Evolutionary conservation across 129 eudicot genomes (phyloP), one percentile per base, ranked within the genome.

Genomic region (Sambucus nigra): DNA sequence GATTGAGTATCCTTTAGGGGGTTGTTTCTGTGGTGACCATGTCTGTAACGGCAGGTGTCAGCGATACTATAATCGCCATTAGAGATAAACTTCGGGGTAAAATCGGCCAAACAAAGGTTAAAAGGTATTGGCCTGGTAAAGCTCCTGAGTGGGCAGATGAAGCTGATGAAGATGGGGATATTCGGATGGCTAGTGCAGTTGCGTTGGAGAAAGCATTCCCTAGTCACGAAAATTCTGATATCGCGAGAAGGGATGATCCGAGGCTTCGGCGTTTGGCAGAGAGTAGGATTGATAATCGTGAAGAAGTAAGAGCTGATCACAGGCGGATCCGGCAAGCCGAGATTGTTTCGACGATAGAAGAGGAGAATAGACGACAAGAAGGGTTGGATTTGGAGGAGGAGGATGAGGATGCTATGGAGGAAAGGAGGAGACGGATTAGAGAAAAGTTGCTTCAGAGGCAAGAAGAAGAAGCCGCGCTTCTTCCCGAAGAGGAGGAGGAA

Each of bases 61-160:
- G 89, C 53, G 98, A 85, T 59, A 65, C 88, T 7, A 69, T 85
- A 4, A 89, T 82, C 22, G 89, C 95, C 7, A 51, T 85, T 59
- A 71, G 94, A 78, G 95, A 89, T 65, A 85, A 85, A 46, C 95
- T 89, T 40, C 65, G 86, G 54, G 98, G 95, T 33, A 85, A 86
- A 64, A 86, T 86, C 32, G 94, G 98, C 51, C 94, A 86, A 59
- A 91, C 95, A 25, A 85, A 85, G 59, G 99, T 91, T n/a, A 91
- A 91, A 51, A 64, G 99, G 25, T 86, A 91, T 53, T 91, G 98
- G 95, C 94, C 98, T 6, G 98, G 98, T 38, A 91, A 85, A 68
- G 98, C 98, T 7, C 95, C 95, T 1, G 98, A 91, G 64, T 91
- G 94, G 98, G 98, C 95, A 1, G 95, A 85, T 45, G 94, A 85